Conservation (phyloP, 2,329 filamentous ascomycete genomes). For the Colletotrichum sp. region DNA sequence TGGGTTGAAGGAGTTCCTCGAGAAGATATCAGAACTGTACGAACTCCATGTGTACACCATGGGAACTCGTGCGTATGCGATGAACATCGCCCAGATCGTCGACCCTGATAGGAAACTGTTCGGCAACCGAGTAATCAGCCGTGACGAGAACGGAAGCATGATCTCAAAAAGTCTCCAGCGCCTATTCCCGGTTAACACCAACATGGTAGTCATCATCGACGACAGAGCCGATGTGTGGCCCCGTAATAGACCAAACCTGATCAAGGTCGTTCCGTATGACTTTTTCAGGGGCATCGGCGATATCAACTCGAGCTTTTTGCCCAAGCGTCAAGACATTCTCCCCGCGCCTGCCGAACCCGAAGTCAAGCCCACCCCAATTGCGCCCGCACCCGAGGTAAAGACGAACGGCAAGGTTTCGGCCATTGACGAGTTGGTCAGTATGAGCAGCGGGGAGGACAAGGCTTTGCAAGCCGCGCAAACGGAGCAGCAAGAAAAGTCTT, state of each 20-base stretch:
- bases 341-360: constrained; percentile 23
- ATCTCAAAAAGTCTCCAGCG: constrained; percentile 88
- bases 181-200: constrained; percentile 93
- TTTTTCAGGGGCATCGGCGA: constrained; percentile 98
- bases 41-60: constrained; percentile 99
- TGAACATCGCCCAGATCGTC: constrained; percentile 89
- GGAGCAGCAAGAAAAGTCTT: constrained; percentile 83
- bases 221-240: constrained; percentile 96
- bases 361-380: background rate
- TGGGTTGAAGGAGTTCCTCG: constrained; percentile 80
- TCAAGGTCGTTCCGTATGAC: constrained; percentile 94
- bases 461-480: constrained; percentile 74
- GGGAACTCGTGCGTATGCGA: constrained; percentile 95
- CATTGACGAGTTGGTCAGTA: constrained; percentile 76
- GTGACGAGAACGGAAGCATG: constrained; percentile 95
- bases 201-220: constrained; percentile 99
- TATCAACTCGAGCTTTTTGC: constrained; percentile 97
- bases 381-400: background rate
- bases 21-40: constrained; percentile 78
- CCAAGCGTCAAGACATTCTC: constrained; percentile 69
- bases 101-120: constrained; percentile 90
- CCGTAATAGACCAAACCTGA: constrained; percentile 86
- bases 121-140: constrained; percentile 91
- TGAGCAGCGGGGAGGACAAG: constrained; percentile 74
- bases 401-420: constrained; percentile 41